Base-by-base conservation (phyloP, 1,284 basidiomycete genomes). In the Sporisorium graminicola region DNA sequence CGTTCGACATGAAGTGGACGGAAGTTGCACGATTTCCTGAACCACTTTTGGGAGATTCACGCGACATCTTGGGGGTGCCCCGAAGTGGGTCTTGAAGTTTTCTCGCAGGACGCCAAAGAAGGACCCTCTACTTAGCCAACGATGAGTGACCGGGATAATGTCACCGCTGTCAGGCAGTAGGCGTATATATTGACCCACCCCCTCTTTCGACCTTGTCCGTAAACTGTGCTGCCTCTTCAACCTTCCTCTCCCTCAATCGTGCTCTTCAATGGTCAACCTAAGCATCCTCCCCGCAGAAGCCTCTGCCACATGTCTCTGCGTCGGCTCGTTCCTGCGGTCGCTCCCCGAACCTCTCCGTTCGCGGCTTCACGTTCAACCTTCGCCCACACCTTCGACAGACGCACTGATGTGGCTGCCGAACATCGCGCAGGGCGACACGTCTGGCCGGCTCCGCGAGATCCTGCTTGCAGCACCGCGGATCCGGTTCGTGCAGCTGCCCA, bases 401-500 rank as follows among this genome's bases (percentile, higher is more conserved):
- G 66, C 62, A 0, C 20, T 76, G 0, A 18, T 76, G 2, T 76
- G 65, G 61, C 58, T 76, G 4, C 68, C 74, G 13, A 58, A 52
- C 26, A 42, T 63, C 2, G 24, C 55, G 0, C 60, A 59, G 29
- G 65, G 55, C 13, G 46, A 72, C 33, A 63, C 60, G 5, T n/a
- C 58, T 6, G 8, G 29, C 22, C 16, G 22, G 3, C 65, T 68
- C 2, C 40, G 18, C 0, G 8, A n/a, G 0, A 16, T 72, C 13
- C 27, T 65, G 2, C 10, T 12, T 0, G 8, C 7, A 2, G 12
- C 3, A 1, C 37, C 33, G 0, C 4, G 40, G 1, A 43, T 82
- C 16, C 35, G 40, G 1, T 80, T 77, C 49, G 64, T 82, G 1
- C 80, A 81, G 43, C 44, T 82, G 26, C 78, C 78, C 6, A 78